phyloP scores from a whole-genome alignment of 352 stramenopile species.

The Phytophthora agathidicida region DNA sequence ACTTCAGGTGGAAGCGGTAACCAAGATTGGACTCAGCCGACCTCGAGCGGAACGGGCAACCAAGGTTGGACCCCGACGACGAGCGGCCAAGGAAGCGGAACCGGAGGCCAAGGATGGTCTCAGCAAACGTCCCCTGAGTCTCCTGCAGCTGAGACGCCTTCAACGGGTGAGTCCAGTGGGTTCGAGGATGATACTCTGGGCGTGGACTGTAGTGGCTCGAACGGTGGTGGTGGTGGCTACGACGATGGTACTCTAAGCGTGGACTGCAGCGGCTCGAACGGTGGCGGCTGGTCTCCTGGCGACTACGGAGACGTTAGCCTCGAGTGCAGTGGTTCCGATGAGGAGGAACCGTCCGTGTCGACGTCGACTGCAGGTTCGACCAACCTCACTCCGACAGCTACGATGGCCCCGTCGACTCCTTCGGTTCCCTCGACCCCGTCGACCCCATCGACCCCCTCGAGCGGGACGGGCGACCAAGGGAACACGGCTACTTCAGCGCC shows the following conservation, averaged over 20 bases:
- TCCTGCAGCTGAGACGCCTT: neutral
- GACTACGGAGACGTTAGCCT: conserved; percentile 21
- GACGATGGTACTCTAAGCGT: conserved; percentile 11
- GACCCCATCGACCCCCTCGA: conserved; percentile 5
- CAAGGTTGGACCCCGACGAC: neutral
- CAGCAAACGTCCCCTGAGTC: neutral
- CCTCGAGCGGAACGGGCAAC: too few species aligned
- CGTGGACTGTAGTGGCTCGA: conserved; percentile 17
- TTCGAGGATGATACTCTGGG: conserved; percentile 5
- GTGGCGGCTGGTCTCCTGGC: neutral
- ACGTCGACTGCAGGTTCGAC: conserved; percentile 8
- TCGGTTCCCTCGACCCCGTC: neutral
- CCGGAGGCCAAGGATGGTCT: neutral
- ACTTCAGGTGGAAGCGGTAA: neutral
- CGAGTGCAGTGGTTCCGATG: conserved; percentile 21
- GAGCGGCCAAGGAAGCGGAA: conserved; percentile 5
- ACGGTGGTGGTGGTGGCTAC: neutral
- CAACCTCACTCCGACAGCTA: neutral
- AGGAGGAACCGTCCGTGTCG: conserved; percentile 6
- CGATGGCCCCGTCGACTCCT: neutral
- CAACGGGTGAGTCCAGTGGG: conserved; percentile 1
- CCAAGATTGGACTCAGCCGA: neutral
- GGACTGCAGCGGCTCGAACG: conserved; percentile 28
- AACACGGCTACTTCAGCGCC: conserved; percentile 15
- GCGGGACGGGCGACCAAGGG: neutral